Percentiles rank a stretch among this genome's conserved stretches.
These are phyloP conservation scores for Cyamopsis tetragonoloba DNA, from an alignment of 306 rosid species.

Conservation along the genomic window DNA sequence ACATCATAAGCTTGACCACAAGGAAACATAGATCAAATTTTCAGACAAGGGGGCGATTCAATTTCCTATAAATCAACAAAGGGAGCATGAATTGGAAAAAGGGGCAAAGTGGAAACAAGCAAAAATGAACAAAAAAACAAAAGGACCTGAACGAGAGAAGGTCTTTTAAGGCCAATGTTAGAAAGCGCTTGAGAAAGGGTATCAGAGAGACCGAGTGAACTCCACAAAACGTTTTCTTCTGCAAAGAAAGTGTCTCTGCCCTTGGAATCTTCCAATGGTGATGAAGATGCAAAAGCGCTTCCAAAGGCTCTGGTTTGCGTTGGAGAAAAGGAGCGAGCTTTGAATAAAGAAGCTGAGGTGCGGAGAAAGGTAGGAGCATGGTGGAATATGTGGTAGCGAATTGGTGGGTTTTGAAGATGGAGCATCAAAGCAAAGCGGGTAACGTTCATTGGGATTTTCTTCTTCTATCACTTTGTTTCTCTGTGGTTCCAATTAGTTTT, in stretches of 20 bases:
- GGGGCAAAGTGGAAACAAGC: background rate
- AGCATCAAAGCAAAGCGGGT: conserved; percentile 53
- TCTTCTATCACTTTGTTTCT: background rate
- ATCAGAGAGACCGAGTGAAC: conserved; percentile 73
- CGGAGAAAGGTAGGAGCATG: conserved; percentile 28
- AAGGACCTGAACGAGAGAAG: conserved; percentile 71
- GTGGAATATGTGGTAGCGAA: conserved; percentile 43
- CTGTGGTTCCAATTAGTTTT: background rate
- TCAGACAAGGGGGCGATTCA: background rate
- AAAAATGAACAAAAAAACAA: background rate
- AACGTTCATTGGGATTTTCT: conserved; percentile 37
- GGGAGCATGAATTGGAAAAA: background rate
- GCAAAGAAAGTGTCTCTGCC: conserved; percentile 71
- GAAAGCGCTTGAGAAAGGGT: conserved; percentile 65
- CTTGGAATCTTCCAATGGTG: conserved; percentile 29
- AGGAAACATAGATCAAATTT: background rate
- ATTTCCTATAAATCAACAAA: background rate
- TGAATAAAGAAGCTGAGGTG: conserved; percentile 25
- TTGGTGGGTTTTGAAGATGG: conserved; percentile 43
- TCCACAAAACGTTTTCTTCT: conserved; percentile 74
- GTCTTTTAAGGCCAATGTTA: conserved; percentile 64
- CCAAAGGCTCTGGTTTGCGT: conserved; percentile 35
- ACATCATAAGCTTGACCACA: background rate
- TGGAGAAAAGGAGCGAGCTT: conserved; percentile 34
- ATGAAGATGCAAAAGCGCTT: conserved; percentile 28